A percentile compares a stretch with the other conserved stretches of the same genome.
Evolutionary conservation across 805 yeast genomes (phyloP).

Genomic region (Wickerhamomyces hampshirensis): DNA sequence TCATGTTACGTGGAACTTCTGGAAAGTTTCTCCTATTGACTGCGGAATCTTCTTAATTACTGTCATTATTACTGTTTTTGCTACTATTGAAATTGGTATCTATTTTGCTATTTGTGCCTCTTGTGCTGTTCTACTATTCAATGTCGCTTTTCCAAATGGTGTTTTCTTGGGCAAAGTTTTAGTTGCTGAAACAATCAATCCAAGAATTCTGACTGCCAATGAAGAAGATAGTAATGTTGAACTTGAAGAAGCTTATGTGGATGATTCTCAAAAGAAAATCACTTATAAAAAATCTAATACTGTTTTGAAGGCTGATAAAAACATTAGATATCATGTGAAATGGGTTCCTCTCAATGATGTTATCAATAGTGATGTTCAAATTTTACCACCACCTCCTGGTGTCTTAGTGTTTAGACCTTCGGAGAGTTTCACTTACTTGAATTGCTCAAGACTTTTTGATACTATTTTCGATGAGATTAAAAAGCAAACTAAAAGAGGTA

Average conservation of each 20-base stretch:
- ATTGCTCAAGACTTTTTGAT: slow-evolving; percentile 71
- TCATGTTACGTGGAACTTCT: slow-evolving; percentile 61
- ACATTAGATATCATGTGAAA: slow-evolving; percentile 44
- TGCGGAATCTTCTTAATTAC: slow-evolving; percentile 20
- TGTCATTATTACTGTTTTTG: slow-evolving; percentile 23
- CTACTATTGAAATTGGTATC: slow-evolving; percentile 79
- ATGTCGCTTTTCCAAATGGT: slow-evolving; percentile 77
- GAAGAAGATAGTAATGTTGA: slow-evolving; percentile 5
- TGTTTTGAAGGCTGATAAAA: slow-evolving; percentile 8
- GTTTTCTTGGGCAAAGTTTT: slow-evolving; percentile 74
- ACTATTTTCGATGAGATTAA: slow-evolving; percentile 62
- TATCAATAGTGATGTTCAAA: slow-evolving; percentile 51
- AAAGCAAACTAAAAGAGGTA: slow-evolving; percentile 56
- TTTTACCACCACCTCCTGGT: slow-evolving; percentile 85
- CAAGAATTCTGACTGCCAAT: slow-evolving; percentile 35
- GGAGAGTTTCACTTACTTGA: slow-evolving; percentile 80
- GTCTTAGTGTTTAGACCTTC: slow-evolving; percentile 79
- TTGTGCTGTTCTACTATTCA: slow-evolving; percentile 64
- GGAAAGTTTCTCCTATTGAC: slow-evolving; percentile 58
- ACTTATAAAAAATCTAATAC: too few species aligned
- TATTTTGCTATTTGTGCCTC: slow-evolving; percentile 89
- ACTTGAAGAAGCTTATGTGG: slow-evolving; percentile 10
- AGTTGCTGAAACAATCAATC: slow-evolving; percentile 67
- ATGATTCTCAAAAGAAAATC: slow-evolving; percentile 2
- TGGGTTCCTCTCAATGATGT: slow-evolving; percentile 63